A percentile compares a stretch with the other conserved stretches of the same genome.
phyloP scores from a whole-genome alignment of 2,329 filamentous ascomycete genomes.

The Neopestalotiopsis sp. region DNA sequence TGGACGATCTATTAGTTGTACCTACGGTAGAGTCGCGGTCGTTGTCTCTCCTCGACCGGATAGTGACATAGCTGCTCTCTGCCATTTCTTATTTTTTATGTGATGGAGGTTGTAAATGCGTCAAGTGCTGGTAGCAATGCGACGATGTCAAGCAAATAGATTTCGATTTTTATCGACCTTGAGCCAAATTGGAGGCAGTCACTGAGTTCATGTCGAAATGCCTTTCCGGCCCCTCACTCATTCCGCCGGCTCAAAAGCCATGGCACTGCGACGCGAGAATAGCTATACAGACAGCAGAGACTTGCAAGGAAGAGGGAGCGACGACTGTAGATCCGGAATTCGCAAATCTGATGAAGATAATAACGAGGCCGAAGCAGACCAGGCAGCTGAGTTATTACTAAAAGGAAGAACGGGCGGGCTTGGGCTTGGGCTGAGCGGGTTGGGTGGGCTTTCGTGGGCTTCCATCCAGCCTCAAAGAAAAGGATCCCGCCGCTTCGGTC shows the following conservation, averaged over 20 bases:
- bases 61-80: slow-evolving; percentile 57
- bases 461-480: background rate
- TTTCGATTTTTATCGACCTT: no score
- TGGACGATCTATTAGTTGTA: slow-evolving; percentile 35
- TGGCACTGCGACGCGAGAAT: background rate
- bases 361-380: background rate
- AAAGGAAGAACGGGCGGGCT: background rate
- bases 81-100: slow-evolving; percentile 38
- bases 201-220: background rate
- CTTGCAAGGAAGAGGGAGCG: background rate
- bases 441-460: no score
- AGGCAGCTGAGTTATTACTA: background rate
- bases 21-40: slow-evolving; percentile 56
- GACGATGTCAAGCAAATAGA: background rate
- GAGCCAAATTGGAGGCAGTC: background rate
- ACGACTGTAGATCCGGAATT: background rate
- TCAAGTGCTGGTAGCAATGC: background rate
- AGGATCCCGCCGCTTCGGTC: slow-evolving; percentile 18
- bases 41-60: slow-evolving; percentile 53
- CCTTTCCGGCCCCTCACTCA: background rate
- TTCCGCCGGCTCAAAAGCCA: background rate
- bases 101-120: background rate
- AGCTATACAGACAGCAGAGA: no score
- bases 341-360: background rate
- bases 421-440: slow-evolving; percentile 7